Evolutionary conservation across 495 filamentous ascomycete species (phyloP).

Genomic region (Tetracladium setigerum): DNA sequence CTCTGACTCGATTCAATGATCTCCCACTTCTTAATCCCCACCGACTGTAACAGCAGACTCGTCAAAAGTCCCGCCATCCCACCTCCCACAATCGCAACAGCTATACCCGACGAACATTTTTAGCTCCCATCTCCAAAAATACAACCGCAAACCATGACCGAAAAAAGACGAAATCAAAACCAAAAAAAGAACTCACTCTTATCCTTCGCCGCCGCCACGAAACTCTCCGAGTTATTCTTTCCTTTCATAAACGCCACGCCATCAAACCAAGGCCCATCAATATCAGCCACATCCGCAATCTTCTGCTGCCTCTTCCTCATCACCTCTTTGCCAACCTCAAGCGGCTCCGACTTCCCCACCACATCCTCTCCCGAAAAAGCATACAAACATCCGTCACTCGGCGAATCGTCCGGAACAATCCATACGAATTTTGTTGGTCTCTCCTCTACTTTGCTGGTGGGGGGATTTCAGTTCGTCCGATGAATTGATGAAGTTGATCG

Average conservation of each 20-base stretch:
- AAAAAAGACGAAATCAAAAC: no score
- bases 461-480: background rate
- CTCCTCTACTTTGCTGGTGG: background rate
- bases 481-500: background rate
- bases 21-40: conserved; percentile 29
- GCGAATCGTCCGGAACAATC: conserved; percentile 38
- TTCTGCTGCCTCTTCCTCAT: no score
- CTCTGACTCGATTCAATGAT: conserved; percentile 32
- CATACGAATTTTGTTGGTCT: conserved; percentile 33
- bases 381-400: conserved; percentile 40
- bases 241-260: conserved; percentile 53
- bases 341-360: conserved; percentile 28
- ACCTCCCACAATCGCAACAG: conserved; percentile 55
- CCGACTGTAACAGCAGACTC: conserved; percentile 26
- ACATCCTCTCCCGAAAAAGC: conserved; percentile 30
- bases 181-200: conserved; percentile 25
- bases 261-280: conserved; percentile 62
- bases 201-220: conserved; percentile 44
- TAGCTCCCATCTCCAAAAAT: no score
- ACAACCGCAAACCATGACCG: no score
- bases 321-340: conserved; percentile 27
- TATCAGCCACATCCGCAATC: conserved; percentile 28
- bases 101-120: no score
- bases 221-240: conserved; percentile 42
- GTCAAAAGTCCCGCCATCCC: conserved; percentile 62